Evolutionary conservation across 1,139 yeast genomes (phyloP).

Genomic region (Pneumocystis sp.): DNA sequence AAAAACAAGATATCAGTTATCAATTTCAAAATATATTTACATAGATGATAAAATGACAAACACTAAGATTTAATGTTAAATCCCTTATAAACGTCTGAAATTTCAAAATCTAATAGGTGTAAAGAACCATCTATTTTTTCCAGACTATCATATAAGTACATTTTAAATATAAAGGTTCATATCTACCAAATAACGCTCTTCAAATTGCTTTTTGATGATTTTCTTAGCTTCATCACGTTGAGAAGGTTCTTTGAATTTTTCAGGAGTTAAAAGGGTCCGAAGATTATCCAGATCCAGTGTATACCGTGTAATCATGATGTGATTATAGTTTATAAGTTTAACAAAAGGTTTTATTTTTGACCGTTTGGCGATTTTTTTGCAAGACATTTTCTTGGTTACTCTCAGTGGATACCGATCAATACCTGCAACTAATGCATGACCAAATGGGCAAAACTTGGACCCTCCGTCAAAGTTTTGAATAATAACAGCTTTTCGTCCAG

Average conservation of each 20-base stretch:
- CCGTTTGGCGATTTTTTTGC: conserved; percentile 94
- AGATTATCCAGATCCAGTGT: conserved; percentile 91
- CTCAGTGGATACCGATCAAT: conserved; percentile 97
- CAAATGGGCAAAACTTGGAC: conserved; percentile 96
- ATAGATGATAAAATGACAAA: too few species aligned
- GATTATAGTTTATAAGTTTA: conserved; percentile 99
- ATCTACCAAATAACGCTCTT: conserved; percentile 79
- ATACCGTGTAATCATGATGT: conserved; percentile 99
- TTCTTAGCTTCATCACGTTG: conserved; percentile 99
- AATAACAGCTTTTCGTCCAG: conserved; percentile 99
- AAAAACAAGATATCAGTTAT: too few species aligned
- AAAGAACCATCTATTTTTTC: neutral
- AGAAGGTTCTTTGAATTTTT: conserved; percentile 93
- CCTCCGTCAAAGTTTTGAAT: conserved; percentile 99
- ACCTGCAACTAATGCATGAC: conserved; percentile 99
- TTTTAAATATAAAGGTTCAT: neutral
- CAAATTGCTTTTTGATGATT: conserved; percentile 97
- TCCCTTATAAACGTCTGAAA: neutral
- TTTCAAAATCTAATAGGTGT: neutral
- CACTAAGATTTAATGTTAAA: too few species aligned
- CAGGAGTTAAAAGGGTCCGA: conserved; percentile 82
- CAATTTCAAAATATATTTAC: too few species aligned
- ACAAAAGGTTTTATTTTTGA: conserved; percentile 98
- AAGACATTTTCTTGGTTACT: conserved; percentile 90
- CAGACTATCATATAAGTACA: neutral